Base-by-base conservation (phyloP, 352 stramenopile genomes). In the Phytophthora colocasiae region DNA sequence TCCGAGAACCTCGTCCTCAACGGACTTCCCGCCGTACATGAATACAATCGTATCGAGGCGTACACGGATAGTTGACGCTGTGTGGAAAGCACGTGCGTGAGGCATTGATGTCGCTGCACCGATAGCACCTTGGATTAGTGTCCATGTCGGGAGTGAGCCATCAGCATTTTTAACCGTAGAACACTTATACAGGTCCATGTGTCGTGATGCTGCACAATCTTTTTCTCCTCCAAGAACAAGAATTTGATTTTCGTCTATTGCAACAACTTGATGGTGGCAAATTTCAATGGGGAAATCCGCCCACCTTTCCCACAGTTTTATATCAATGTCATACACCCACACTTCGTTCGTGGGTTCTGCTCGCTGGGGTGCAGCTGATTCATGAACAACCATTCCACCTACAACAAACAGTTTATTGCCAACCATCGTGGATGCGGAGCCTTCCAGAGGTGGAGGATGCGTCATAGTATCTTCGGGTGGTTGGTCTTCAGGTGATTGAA, bases 111-210 rank as follows among this genome's bases (percentile, higher is more conserved):
- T 92, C 26, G 87, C 72, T 41, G 87, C 80, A 4, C 83, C 83
- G 47, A 92, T 70, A 7, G 78, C 72, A 54, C 75, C 75, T 77
- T 95, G 85, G 34, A 96, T 68, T 8, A 95, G 63, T 39, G 90
- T 83, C 89, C 89, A 96, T 19, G 62, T 43, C 27, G 89, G 88
- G 7, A 93, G 70, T 4, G 83, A 90, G 1, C 85, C 87, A 47
- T 96, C 88, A 2, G 68, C 67, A 38, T 84, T 80, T 57, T 72
- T 81, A 6, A 57, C 17, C 0, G 77, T 90, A 5, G 85, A 82
- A 27, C 84, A 93, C 53, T 83, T 92, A 63, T 95, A 96, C 44
- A 95, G 49, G 58, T 96, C 86, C 81, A 96, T 92, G 45, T 96
- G 89, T 1, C 89, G 74, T 6, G 89, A 96, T 1, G 87, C 78